Base-by-base conservation (phyloP, 106 monocot species). In the Apostasia ramifera region DNA sequence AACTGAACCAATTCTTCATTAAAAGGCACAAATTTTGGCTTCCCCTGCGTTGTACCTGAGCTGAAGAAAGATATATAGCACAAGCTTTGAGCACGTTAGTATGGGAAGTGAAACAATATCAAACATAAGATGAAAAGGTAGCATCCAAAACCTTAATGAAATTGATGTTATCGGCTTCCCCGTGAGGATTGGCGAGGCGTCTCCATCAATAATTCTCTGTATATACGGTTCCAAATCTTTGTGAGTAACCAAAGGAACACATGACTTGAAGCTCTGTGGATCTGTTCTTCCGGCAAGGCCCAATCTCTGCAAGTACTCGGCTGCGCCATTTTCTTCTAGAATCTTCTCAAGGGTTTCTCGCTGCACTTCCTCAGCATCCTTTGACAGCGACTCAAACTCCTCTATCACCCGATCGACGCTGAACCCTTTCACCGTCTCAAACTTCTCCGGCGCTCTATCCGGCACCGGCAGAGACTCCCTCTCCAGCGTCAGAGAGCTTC, bases 231-330 rank as follows among this genome's bases (percentile, higher is more conserved):
- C 92, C 72, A 97, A 55, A 44, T 97, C 95, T 41, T 62, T 12
- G 41, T 97, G 92, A 47, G 84, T 85, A 12, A 85, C 76, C 46
- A 97, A 40, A 38, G 95, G 95, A 45, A 97, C 79, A 55, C 87
- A 81, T 2, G 82, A 76, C 67, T 76, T 86, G 79, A 85, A 97
- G 75, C 86, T 97, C 56, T 78, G 70, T 1, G 72, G 70, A 73
- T 97, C 95, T 2, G 84, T 92, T 56, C 89, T 75, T 10, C 86
- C 86, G 38, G 59, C 76, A 13, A 97, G 89, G 3, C 95, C 95
- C n/a, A 80, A 64, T 15, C 49, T 69, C 61, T 48, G 73, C 71
- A 97, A 73, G 76, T 97, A 97, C 80, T 97, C 89, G 0, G 86
- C 80, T 11, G 77, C 86, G 2, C 71, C 70, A 53, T 97, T 97